phyloP scores from a whole-genome alignment of 306 rosid genomes.

The Dalbergia oliveri region DNA sequence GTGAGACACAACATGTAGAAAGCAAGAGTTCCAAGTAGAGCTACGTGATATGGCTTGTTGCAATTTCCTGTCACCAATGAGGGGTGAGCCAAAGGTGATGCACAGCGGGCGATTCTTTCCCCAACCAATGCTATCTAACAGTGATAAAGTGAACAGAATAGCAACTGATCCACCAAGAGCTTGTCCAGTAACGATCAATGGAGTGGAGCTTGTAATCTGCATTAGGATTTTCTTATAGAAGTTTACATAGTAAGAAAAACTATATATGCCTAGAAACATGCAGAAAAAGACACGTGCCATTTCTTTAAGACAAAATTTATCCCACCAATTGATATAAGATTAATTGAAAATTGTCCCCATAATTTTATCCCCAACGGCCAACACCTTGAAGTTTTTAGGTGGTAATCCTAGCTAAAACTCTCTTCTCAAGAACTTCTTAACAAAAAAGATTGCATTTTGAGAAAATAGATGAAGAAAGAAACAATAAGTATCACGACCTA shows the following conservation, averaged over 20 bases:
- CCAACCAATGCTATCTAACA: slow-evolving; percentile 48
- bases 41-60: slow-evolving; percentile 54
- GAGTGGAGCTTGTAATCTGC: slow-evolving; percentile 42
- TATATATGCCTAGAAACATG: slow-evolving; percentile 8
- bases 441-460: too few relatives aligned
- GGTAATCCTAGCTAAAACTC: too few relatives aligned
- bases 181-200: slow-evolving; percentile 66
- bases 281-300: background rate
- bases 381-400: background rate
- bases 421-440: too few relatives aligned
- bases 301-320: background rate
- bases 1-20: slow-evolving; percentile 64
- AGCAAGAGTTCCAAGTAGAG: slow-evolving; percentile 72
- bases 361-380: background rate
- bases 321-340: slow-evolving; percentile 9
- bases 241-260: background rate
- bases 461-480: too few relatives aligned
- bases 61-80: slow-evolving; percentile 57
- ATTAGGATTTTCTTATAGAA: slow-evolving; percentile 9
- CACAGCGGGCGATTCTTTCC: slow-evolving; percentile 65
- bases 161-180: slow-evolving; percentile 77
- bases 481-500: too few relatives aligned
- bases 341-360: background rate
- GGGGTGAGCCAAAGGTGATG: slow-evolving; percentile 82
- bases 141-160: slow-evolving; percentile 70